Base-by-base conservation (phyloP, 169 alveolate genomes). In the Cryptosporidium bovis region DNA sequence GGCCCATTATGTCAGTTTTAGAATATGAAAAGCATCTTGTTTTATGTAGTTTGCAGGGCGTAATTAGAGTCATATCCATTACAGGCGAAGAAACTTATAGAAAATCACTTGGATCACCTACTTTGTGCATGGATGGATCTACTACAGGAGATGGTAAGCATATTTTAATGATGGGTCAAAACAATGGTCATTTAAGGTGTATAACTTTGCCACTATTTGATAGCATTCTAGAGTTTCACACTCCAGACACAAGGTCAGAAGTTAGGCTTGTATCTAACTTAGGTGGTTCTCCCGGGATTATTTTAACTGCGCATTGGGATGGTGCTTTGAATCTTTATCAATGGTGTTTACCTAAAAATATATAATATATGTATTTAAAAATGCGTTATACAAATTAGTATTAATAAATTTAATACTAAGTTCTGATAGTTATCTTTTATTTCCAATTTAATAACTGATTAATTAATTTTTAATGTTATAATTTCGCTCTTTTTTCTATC, bases 241-340 rank as follows among this genome's bases (percentile, higher is more conserved):
- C 71, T 40, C 87, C 87, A 36, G 87, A 77, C 4, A 48, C 69
- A 18, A 77, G 87, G 56, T 77, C 87, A 24, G 87, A 77, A 48
- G 64, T 77, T 2, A 56, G 87, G 24, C 51, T 77, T 58, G 87
- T 77, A 58, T 60, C 87, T 15, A 77, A 50, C 56, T 64, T 77
- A 27, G 87, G 87, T 13, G 87, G 87, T 29, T 77, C 87, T 60
- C 87, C 87, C 18, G 87, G 87, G 36, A 77, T 77, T 50, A 60
- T 77, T 60, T 53, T 77, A 44, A 77, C 87, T 58, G 87, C 87
- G 18, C 87, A 77, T 40, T 77, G 87, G 87, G 87, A 77, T 60
- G 87, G 87, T 60, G 71, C 87, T 29, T 62, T 77, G 50, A 77
- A 60, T 62, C 56, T 77, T 60, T 77, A 77, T 20, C 87, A 77